Evolutionary conservation across 345 rosid genomes (phyloP).

Genomic region (Crucihimalaya himalaica): DNA sequence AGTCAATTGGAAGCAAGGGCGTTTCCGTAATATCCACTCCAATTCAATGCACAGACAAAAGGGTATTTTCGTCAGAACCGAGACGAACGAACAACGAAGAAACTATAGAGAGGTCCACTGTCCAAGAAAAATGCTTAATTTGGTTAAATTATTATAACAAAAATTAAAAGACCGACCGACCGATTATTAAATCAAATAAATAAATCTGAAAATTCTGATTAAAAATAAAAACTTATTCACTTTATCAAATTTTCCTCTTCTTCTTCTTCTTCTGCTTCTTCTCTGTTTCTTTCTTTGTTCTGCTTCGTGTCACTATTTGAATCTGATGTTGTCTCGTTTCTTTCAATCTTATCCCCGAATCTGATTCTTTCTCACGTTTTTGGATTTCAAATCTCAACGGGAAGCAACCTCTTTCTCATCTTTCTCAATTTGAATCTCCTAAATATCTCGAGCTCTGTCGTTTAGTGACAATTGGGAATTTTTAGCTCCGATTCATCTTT

Average conservation of each 20-base stretch:
- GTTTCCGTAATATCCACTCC: background rate
- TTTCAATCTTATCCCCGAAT: constrained; percentile 29
- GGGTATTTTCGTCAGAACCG: constrained; percentile 22
- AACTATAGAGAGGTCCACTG: constrained; percentile 21
- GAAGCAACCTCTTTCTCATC: constrained; percentile 25
- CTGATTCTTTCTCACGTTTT: constrained; percentile 45
- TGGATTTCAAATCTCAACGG: constrained; percentile 39
- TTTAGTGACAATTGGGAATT: constrained; percentile 31
- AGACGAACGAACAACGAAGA: constrained; percentile 23
- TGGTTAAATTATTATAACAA: background rate
- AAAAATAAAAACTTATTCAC: constrained; percentile 17
- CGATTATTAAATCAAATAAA: background rate
- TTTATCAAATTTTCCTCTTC: constrained; percentile 10
- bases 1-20: constrained; percentile 13
- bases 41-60: constrained; percentile 4
- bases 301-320: constrained; percentile 40
- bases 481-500: constrained; percentile 22
- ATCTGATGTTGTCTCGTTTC: constrained; percentile 31
- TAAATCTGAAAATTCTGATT: background rate
- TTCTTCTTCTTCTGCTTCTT: constrained; percentile 16
- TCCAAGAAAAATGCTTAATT: constrained; percentile 35
- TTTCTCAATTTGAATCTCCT: constrained; percentile 27
- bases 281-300: constrained; percentile 23
- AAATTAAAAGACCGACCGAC: constrained; percentile 23
- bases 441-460: constrained; percentile 33